A percentile compares a stretch with the other conserved stretches of the same genome.
phyloP scores from a whole-genome alignment of 2,329 filamentous ascomycete genomes.

The Ophiobolus disseminans region DNA sequence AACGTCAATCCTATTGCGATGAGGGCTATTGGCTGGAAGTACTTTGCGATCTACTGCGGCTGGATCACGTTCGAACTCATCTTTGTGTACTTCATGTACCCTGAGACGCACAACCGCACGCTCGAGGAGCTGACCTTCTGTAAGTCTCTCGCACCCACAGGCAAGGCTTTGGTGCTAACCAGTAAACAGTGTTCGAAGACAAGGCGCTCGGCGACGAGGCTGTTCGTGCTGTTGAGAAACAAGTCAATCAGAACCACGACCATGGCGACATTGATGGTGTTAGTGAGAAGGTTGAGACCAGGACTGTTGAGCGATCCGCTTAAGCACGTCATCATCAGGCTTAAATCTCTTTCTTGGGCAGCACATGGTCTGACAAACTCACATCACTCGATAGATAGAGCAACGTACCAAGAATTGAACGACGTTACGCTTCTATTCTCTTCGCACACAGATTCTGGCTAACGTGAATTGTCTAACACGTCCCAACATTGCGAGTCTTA shows the following conservation, averaged over 20 bases:
- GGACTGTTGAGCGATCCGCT: conserved; percentile 26
- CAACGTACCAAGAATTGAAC: too few species aligned
- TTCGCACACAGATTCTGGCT: too few species aligned
- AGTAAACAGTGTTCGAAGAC: conserved; percentile 43
- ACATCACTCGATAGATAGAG: too few species aligned
- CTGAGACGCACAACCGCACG: conserved; percentile 63
- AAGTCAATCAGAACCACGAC: conserved; percentile 26
- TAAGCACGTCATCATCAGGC: too few species aligned
- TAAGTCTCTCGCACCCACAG: conserved; percentile 15
- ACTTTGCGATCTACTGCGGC: conserved; percentile 63
- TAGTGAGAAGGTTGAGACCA: conserved; percentile 23
- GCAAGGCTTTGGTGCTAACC: conserved; percentile 12
- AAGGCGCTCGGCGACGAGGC: conserved; percentile 43
- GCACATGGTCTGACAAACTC: too few species aligned
- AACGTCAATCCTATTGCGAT: conserved; percentile 68
- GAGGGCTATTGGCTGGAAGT: conserved; percentile 60
- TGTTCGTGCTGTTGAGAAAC: conserved; percentile 44
- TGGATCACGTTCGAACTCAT: conserved; percentile 63
- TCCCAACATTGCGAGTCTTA: too few species aligned
- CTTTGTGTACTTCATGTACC: conserved; percentile 66
- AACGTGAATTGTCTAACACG: too few species aligned
- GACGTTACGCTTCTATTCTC: too few species aligned
- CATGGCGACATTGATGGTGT: conserved; percentile 18
- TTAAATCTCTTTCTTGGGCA: too few species aligned
- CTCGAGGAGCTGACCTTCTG: conserved; percentile 67